Evolutionary conservation across 2,329 filamentous ascomycete species (phyloP).

Genomic region (Fusarium oligoseptatum): DNA sequence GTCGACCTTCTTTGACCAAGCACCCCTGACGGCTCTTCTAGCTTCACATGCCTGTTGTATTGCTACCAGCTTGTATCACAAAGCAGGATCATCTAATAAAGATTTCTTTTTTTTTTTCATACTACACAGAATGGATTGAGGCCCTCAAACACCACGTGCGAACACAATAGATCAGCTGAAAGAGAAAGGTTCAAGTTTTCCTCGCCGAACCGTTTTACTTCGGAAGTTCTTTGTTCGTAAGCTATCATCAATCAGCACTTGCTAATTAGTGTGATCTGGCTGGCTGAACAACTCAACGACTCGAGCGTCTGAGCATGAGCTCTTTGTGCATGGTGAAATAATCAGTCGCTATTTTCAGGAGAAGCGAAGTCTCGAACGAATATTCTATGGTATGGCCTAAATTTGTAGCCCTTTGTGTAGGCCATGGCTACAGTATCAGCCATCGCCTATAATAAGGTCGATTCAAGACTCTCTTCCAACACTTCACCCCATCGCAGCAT

Average conservation of each 20-base stretch:
- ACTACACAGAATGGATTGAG: neutral
- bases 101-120: neutral
- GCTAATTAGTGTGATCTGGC: neutral
- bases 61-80: neutral
- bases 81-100: neutral
- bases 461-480: neutral
- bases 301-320: neutral
- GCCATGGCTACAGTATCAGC: neutral
- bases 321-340: neutral
- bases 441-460: neutral
- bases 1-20: neutral
- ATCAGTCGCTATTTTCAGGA: neutral
- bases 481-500: neutral
- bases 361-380: neutral
- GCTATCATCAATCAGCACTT: neutral
- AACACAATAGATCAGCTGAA: neutral
- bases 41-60: neutral
- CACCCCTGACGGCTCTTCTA: neutral
- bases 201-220: neutral
- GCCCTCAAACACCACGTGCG: neutral
- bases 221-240: neutral
- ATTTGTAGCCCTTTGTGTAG: neutral
- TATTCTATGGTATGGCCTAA: neutral
- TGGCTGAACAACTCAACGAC: neutral
- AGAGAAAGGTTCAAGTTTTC: neutral